Conservation (phyloP, 257 asterid species). For the Prunella vulgaris region DNA sequence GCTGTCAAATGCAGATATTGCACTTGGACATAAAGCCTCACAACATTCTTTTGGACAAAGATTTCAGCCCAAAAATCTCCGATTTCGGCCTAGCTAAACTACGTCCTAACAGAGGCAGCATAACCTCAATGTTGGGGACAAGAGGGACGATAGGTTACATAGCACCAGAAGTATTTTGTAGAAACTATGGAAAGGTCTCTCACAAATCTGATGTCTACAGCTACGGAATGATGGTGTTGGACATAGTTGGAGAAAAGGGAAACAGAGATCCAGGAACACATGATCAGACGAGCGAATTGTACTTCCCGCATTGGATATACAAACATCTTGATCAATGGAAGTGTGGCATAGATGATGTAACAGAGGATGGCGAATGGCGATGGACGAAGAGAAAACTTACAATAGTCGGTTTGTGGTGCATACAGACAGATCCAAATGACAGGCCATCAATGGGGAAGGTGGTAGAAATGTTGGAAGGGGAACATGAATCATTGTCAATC, state of each 20-base stretch:
- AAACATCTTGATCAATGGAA: slow-evolving; percentile 3
- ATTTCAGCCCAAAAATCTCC: slow-evolving; percentile 24
- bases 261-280: neutral
- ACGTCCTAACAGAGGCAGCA: slow-evolving; percentile 11
- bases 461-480: slow-evolving; percentile 31
- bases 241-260: slow-evolving; percentile 36
- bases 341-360: neutral
- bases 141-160: slow-evolving; percentile 34
- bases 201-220: slow-evolving; percentile 41
- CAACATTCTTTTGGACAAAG: slow-evolving; percentile 28
- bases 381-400: slow-evolving; percentile 16
- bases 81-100: slow-evolving; percentile 36
- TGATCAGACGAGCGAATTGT: neutral
- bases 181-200: slow-evolving; percentile 25
- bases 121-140: slow-evolving; percentile 10
- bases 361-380: slow-evolving; percentile 10
- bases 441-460: slow-evolving; percentile 29
- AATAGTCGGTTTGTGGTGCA: slow-evolving; percentile 33
- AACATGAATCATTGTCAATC: slow-evolving; percentile 13
- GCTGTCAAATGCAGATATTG: slow-evolving; percentile 29
- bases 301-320: slow-evolving; percentile 37
- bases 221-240: slow-evolving; percentile 36
- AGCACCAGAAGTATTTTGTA: slow-evolving; percentile 33
- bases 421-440: slow-evolving; percentile 23
- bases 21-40: slow-evolving; percentile 40